Evolutionary conservation across 805 yeast species (phyloP).

Genomic region (Ogataea paradorogensis): DNA sequence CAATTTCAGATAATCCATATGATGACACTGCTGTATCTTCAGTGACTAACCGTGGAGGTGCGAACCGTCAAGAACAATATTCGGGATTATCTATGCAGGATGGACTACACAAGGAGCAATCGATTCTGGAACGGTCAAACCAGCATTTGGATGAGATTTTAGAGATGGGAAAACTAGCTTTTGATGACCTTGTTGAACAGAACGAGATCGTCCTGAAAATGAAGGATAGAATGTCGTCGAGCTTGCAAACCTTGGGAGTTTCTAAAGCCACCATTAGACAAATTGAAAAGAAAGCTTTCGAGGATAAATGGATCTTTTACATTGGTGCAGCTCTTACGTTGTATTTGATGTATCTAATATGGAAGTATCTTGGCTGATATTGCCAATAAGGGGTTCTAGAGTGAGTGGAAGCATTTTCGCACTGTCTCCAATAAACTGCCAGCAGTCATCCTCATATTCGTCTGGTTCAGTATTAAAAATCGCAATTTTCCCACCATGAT

Average conservation of each 20-base stretch:
- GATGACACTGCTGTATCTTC: constrained; percentile 27
- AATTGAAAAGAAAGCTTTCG: constrained; percentile 76
- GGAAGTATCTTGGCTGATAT: constrained; percentile 56
- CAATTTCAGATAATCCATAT: constrained; percentile 48
- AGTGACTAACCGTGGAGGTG: constrained; percentile 20
- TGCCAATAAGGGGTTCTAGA: constrained; percentile 45
- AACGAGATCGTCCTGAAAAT: constrained; percentile 65
- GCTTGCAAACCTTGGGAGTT: constrained; percentile 80
- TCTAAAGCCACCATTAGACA: constrained; percentile 78
- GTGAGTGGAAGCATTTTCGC: constrained; percentile 67
- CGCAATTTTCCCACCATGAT: constrained; percentile 78
- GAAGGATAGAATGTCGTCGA: constrained; percentile 60
- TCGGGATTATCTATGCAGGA: constrained; percentile 43
- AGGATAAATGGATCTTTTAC: constrained; percentile 86
- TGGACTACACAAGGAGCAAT: constrained; percentile 69
- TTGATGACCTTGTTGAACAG: constrained; percentile 84
- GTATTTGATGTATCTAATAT: constrained; percentile 62
- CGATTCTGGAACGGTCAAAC: constrained; percentile 62
- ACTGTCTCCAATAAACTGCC: constrained; percentile 83
- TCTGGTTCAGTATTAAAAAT: constrained; percentile 70
- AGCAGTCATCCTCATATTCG: constrained; percentile 38
- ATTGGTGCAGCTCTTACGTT: constrained; percentile 64
- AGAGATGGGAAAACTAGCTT: constrained; percentile 83
- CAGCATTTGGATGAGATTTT: constrained; percentile 84
- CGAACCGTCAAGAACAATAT: constrained; percentile 25